Percentiles rank a stretch among this genome's conserved stretches.
phyloP scores from a whole-genome alignment of 805 yeast genomes.

The Wickerhamomyces silvicola region DNA sequence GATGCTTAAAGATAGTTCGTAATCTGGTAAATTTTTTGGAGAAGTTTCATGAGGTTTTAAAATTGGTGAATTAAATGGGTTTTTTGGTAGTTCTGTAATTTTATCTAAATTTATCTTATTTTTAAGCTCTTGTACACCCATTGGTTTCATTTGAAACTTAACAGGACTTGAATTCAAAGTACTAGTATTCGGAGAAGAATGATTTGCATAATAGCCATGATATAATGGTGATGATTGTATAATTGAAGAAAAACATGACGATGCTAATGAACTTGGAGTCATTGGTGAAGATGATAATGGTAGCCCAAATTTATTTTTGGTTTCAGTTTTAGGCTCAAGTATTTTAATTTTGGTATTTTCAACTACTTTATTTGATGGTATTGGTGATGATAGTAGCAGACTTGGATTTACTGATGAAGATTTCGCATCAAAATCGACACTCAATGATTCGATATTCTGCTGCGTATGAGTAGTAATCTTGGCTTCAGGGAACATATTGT shows the following conservation, averaged over 20 bases:
- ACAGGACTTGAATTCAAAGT: constrained; percentile 17
- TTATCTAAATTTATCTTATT: too few relatives aligned
- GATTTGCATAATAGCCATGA: constrained; percentile 21
- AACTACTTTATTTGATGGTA: constrained; percentile 8
- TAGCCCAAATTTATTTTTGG: too few relatives aligned
- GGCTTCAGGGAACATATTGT: constrained; percentile 5
- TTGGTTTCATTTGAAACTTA: constrained; percentile 21
- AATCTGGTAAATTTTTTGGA: too few relatives aligned
- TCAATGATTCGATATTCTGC: constrained; percentile 16
- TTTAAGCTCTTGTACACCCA: constrained; percentile 10
- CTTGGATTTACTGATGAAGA: constrained; percentile 19
- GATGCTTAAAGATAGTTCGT: constrained; percentile 12
- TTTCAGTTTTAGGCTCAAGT: constrained; percentile 1
- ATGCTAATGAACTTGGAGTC: constrained; percentile 19
- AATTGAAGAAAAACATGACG: constrained; percentile 23
- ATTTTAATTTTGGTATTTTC: not conserved
- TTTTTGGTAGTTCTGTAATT: constrained; percentile 11
- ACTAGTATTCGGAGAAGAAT: constrained; percentile 17
- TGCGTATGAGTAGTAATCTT: constrained; percentile 14
- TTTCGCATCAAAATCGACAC: constrained; percentile 2
- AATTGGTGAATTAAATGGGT: constrained; percentile 18
- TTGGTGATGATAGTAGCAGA: constrained; percentile 22
- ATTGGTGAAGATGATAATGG: constrained; percentile 18
- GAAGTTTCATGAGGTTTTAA: constrained; percentile 8
- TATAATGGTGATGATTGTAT: constrained; percentile 25